Base-by-base conservation (phyloP, 345 rosid genomes). In the Eucalyptus globulus region DNA sequence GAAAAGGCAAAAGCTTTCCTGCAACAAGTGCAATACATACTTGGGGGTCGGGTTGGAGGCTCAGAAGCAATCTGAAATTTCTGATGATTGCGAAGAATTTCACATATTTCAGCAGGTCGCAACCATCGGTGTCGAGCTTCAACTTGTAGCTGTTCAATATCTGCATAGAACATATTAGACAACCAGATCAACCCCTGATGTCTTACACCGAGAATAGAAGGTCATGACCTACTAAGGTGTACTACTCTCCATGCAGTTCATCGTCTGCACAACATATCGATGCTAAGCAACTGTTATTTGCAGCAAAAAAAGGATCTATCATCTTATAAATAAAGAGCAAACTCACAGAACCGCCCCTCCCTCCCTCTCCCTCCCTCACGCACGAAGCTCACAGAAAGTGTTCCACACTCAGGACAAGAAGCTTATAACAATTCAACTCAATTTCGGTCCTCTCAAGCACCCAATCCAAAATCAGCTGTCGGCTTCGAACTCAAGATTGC, bases 41-140 rank as follows among this genome's bases (percentile, higher is more conserved):
- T 95, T 86, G 96, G 95, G 13, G 99, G 99, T 90, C 91, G 92
- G 72, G 44, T 91, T 53, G 99, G 97, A 86, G 99, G 94, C 93
- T 96, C 99, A 3, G 98, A 44, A 4, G 96, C 87, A 86, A 97
- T 95, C n/a, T 90, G 96, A 91, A 97, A 97, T 91, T 95, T 95
- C 87, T 93, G 92, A 92, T 94, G 93, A 92, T 96, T 96, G 89
- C 94, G 93, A 90, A 97, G 99, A 91, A 97, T 96, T 92, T 96
- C 99, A 92, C 97, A 96, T 88, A 97, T 97, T 94, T 97, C 99
- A 87, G 98, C 95, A 91, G 99, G 99, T 60, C 98, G 95, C 90
- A 97, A 90, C 99, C 99, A 97, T 90, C 99, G 94, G 88, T 95
- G 95, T 87, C 95, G 99, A 12, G 99, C 99, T 94, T 95, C 98